These are phyloP conservation scores for Salix arbutifolia DNA, from an alignment of 345 rosid genomes.

Conservation along the genomic window DNA sequence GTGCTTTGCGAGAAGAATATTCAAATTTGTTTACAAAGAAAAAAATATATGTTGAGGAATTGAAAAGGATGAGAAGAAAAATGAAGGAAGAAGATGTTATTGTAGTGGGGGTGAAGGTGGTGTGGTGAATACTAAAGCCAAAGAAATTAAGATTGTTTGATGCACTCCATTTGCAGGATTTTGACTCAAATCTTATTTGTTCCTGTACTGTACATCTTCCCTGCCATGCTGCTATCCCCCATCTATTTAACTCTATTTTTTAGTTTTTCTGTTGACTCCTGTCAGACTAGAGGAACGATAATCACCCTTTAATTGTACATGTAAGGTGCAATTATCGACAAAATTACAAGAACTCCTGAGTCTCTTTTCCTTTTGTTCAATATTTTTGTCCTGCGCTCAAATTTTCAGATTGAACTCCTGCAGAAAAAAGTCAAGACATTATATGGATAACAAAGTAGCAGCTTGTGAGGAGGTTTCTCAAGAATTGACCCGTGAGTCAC, in stretches of 20 bases:
- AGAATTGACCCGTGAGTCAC: slow-evolving; percentile 24
- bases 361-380: not conserved
- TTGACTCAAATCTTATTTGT: not conserved
- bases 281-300: not conserved
- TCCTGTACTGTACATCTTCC: not conserved
- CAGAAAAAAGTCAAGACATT: not conserved
- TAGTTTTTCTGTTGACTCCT: not conserved
- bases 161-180: not conserved
- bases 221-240: not conserved
- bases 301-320: not conserved
- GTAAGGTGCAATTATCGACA: too few relatives aligned
- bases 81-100: not conserved
- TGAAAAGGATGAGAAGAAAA: not conserved
- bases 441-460: slow-evolving; percentile 16
- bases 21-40: not conserved
- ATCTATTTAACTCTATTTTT: not conserved
- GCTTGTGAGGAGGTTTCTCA: not conserved
- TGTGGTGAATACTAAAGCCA: not conserved
- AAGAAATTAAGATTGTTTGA: not conserved
- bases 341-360: too few relatives aligned
- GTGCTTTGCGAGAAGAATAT: not conserved
- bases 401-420: not conserved
- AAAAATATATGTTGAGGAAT: not conserved
- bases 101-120: not conserved
- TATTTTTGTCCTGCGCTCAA: slow-evolving; percentile 1